Percentiles rank a stretch among this genome's conserved stretches.
Conservation (phyloP, 352 stramenopile genomes). For the Phytopythium litorale region DNA sequence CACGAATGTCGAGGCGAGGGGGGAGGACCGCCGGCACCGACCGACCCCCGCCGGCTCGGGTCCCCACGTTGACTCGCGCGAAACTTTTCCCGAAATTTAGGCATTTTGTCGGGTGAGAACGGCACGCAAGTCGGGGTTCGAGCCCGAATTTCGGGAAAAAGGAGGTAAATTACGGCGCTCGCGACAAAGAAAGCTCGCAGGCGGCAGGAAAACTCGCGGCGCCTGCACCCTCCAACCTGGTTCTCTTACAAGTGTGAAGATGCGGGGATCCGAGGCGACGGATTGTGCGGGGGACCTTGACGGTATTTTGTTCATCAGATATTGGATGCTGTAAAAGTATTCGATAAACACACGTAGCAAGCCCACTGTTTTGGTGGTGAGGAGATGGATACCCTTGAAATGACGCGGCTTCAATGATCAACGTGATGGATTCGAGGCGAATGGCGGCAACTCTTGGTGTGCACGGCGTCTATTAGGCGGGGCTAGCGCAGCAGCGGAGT, state of each 20-base stretch:
- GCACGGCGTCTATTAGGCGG: background rate
- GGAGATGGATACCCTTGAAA: background rate
- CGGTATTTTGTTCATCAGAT: background rate
- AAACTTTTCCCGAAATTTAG: constrained; percentile 10
- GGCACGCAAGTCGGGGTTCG: background rate
- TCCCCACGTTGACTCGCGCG: constrained; percentile 21
- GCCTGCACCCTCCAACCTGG: background rate
- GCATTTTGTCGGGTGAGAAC: constrained; percentile 3
- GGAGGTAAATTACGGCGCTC: too few relatives aligned
- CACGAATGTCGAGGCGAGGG: constrained; percentile 28
- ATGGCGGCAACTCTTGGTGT: background rate
- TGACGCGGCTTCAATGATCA: background rate
- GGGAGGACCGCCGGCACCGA: constrained; percentile 17
- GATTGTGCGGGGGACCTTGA: background rate
- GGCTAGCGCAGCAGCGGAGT: constrained; percentile 3
- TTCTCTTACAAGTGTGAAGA: background rate
- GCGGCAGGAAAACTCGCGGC: background rate
- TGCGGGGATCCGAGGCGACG: background rate
- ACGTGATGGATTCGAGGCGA: too few relatives aligned
- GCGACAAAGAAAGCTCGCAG: constrained; percentile 2
- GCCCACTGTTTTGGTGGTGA: background rate
- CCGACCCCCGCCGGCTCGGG: constrained; percentile 11
- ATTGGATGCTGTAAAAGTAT: background rate
- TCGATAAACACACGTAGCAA: too few relatives aligned
- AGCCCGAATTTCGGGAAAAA: background rate